Evolutionary conservation across 208 protist species (phyloP), one percentile per base, ranked within the genome.

Genomic region (Trypanosoma brucei): DNA sequence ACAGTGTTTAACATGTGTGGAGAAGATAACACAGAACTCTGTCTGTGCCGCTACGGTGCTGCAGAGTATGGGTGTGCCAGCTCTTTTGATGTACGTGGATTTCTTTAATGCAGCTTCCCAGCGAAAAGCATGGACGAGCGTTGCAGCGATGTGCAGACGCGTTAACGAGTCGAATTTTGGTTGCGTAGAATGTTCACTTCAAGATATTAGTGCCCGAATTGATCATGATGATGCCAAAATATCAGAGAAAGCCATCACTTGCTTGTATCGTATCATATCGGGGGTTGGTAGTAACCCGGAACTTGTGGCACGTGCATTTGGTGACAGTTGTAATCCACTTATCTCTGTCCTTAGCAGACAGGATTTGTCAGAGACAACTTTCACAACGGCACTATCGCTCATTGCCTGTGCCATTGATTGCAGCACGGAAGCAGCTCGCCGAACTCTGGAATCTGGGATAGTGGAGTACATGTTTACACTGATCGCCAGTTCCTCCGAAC

Each of bases 71-170:
- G 94, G 92, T 44, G 78, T 97, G 4, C 72, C 70, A 33, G 91
- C 92, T 0, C 69, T 95, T 61, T 83, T 98, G 7, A 69, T 58
- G 13, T 98, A 91, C 61, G 66, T 97, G 3, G 97, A 98, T 68
- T 98, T 98, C 79, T 97, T 97, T 61, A 86, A 83, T 51, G 77
- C 87, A 7, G 66, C 72, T 22, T 76, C 89, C 5, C 96, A 98
- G 72, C 84, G 92, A 7, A 93, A 93, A 45, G 84, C 92, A 9
- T 91, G 94, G 77, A 64, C 57, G 9, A 88, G 82, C 40, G 81
- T 93, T 3, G 67, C 83, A 14, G 79, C 88, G 8, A 70, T 96
- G 42, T 92, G 83, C 62, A 58, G 78, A n/a, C 58, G 56, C 35
- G 72, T 97, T 7, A 72, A 88, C 8, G 40, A 55, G 2, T 75